Base-by-base conservation (phyloP, 2,329 filamentous ascomycete genomes). In the Fusarium guadeloupense region DNA sequence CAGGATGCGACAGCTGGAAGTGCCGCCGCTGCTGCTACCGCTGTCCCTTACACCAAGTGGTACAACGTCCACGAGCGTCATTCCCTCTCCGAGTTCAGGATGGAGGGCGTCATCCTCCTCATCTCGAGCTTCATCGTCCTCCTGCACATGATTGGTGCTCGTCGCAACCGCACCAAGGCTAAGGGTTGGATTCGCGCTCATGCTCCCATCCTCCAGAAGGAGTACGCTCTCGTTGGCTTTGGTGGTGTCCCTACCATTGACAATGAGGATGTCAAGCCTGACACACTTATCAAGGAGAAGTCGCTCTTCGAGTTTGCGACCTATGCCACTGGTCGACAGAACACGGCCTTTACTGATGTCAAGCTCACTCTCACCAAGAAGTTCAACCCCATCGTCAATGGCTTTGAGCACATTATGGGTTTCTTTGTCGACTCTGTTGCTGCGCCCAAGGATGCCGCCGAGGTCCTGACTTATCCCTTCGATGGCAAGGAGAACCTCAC, bases 11-110 rank as follows among this genome's bases (percentile, higher is more conserved):
- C 81, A 52, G 75, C 82, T 55, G 77, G 75, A 30, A 76, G 77
- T 21, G 75, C 79, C 35, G 75, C 77, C 42, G 81, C 83, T 57
- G 80, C 79, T 38, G 75, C 78, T 40, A 81, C 82, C 38, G 77
- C 74, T 37, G 79, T 82, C 21, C 90, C 91, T 13, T 97, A 90
- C 77, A 97, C 93, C 45, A 92, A 92, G 81, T 99, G 95, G 95
- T 99, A 98, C 80, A 92, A 93, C 52, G 82, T 98, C 59, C 95
- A 96, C 84, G 93, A 98, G 84, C 92, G 95, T 72, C 88, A 93
- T 71, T 88, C 88, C 21, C 80, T 89, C 57, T 84, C 83, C 71
- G 95, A 99, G 76, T 99, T 99, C 83, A 88, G 88, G 78, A 85
- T 89, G 70, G 95, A 99, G 80, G 89, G 91, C 56, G 80, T 93